Percentiles rank a stretch among this genome's conserved stretches.
Conservation (phyloP, 441 rosid genomes). For the Gossypium davidsonii region DNA sequence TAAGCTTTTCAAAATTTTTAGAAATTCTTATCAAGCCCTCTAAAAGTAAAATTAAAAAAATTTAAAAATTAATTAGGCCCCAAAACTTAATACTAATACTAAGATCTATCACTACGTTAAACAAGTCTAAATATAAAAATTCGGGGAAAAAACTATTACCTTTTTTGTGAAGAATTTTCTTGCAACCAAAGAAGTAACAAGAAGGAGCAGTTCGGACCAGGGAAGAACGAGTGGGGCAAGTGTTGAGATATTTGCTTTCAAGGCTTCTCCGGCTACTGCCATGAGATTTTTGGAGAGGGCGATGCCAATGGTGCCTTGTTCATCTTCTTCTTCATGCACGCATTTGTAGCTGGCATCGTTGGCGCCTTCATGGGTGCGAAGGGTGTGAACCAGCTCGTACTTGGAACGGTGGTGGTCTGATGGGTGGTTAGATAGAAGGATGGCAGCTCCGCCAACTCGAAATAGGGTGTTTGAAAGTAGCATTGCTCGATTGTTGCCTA, state of each 20-base stretch:
- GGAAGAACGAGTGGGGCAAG: conserved; percentile 47
- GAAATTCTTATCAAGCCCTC: no score
- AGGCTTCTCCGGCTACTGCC: conserved; percentile 43
- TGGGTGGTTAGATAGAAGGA: conserved; percentile 22
- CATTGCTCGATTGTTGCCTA: conserved; percentile 23
- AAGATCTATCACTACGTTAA: no score
- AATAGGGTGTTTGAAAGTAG: conserved; percentile 24
- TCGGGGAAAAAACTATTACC: not conserved
- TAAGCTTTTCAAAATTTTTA: no score
- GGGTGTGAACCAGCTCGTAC: conserved; percentile 19
- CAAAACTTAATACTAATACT: no score
- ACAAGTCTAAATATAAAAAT: no score
- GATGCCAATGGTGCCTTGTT: conserved; percentile 24
- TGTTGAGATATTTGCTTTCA: conserved; percentile 39
- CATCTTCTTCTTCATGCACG: conserved; percentile 22
- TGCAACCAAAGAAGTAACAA: conserved; percentile 26
- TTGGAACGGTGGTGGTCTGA: conserved; percentile 21
- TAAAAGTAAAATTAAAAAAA: no score
- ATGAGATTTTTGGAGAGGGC: conserved; percentile 37
- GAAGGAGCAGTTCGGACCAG: conserved; percentile 38
- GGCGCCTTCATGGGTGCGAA: conserved; percentile 24
- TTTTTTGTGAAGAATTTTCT: conserved; percentile 30
- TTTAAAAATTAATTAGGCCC: no score
- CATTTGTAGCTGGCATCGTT: conserved; percentile 19
- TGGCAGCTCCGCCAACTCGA: conserved; percentile 25